Percentiles rank a stretch among this genome's conserved stretches.
Evolutionary conservation across 371 early-diverging fungal genomes (phyloP).

Genomic region (Basidiobolus meristosporus): DNA sequence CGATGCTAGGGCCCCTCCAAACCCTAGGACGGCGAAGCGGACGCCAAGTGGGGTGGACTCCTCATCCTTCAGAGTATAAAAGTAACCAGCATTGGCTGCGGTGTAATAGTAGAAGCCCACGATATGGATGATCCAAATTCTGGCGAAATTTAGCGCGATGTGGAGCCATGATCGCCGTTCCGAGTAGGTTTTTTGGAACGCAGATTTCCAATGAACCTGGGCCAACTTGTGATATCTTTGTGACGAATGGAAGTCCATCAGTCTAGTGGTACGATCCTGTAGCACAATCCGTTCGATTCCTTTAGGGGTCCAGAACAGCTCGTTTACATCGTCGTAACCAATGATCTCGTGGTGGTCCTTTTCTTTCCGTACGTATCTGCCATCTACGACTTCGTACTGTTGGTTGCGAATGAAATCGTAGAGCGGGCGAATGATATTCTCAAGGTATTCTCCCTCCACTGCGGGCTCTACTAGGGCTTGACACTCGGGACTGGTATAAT

Average conservation of each 20-base stretch:
- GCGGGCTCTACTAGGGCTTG: constrained; percentile 12
- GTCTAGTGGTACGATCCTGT: constrained; percentile 10
- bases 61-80: constrained; percentile 16
- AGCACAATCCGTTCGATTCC: constrained; percentile 35
- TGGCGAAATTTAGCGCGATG: constrained; percentile 65
- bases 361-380: constrained; percentile 55
- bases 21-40: constrained; percentile 42
- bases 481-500: constrained; percentile 14
- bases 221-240: constrained; percentile 42
- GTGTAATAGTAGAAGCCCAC: constrained; percentile 65
- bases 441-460: constrained; percentile 43
- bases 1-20: constrained; percentile 56
- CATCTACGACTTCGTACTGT: constrained; percentile 44
- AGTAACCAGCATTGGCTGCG: constrained; percentile 18
- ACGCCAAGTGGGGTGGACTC: constrained; percentile 15
- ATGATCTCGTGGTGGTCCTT: constrained; percentile 60
- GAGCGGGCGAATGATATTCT: constrained; percentile 48
- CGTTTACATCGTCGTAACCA: constrained; percentile 85
- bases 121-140: constrained; percentile 76
- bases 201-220: constrained; percentile 49
- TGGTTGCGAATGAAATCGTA: constrained; percentile 64
- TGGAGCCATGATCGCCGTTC: constrained; percentile 76
- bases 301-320: constrained; percentile 65
- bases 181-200: constrained; percentile 68
- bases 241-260: constrained; percentile 33